Conservation (phyloP, 495 filamentous ascomycete genomes). For the Tuber melanosporum region DNA sequence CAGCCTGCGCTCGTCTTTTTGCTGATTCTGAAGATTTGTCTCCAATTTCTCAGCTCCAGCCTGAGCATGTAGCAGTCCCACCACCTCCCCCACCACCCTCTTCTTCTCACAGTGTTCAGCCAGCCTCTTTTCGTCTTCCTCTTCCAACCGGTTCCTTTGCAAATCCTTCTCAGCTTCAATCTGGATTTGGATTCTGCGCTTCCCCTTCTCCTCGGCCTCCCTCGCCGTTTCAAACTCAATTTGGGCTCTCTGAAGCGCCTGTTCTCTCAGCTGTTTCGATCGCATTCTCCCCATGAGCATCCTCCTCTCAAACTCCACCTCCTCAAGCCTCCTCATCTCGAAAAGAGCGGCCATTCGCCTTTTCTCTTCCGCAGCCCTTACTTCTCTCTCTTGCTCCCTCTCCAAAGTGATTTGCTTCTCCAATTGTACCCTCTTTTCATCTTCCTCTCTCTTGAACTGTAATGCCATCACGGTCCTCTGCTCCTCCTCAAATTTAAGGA, state of each 20-base stretch:
- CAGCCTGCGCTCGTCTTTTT: conserved; percentile 30
- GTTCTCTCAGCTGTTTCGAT: conserved; percentile 12
- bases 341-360: not conserved
- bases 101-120: conserved; percentile 6
- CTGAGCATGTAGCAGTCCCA: conserved; percentile 13
- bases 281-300: conserved; percentile 6
- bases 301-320: conserved; percentile 9
- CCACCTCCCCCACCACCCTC: conserved; percentile 8
- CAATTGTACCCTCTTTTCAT: conserved; percentile 15
- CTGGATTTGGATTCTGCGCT: conserved; percentile 12
- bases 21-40: conserved; percentile 40
- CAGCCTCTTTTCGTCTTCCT: conserved; percentile 15
- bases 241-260: conserved; percentile 12
- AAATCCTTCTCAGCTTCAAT: conserved; percentile 11
- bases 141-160: conserved; percentile 3
- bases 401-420: conserved; percentile 4
- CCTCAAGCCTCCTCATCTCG: conserved; percentile 8
- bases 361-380: conserved; percentile 13
- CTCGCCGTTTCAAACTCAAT: not conserved
- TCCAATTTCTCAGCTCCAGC: conserved; percentile 45
- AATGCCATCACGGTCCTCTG: conserved; percentile 13
- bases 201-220: conserved; percentile 14
- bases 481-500: conserved; percentile 19
- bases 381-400: conserved; percentile 2
- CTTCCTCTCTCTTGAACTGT: conserved; percentile 15